Evolutionary conservation across 1,284 basidiomycete species (phyloP).

Genomic region (Malassezia dermatis): DNA sequence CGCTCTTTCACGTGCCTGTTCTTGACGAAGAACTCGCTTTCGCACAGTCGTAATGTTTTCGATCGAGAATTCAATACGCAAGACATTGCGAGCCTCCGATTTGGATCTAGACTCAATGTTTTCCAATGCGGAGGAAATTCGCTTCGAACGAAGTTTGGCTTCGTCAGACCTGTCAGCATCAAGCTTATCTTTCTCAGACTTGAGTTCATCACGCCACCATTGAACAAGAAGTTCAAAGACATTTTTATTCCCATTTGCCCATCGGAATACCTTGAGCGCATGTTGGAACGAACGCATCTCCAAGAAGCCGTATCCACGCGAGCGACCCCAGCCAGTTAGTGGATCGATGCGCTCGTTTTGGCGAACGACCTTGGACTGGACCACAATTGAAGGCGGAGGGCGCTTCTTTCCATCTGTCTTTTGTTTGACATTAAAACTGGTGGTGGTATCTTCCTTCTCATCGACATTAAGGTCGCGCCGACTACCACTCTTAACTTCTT

Average conservation of each 20-base stretch:
- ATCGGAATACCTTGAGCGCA: conserved; percentile 78
- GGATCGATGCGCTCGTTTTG: conserved; percentile 76
- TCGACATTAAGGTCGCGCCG: conserved; percentile 61
- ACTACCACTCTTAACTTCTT: conserved; percentile 61
- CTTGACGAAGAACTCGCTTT: conserved; percentile 30
- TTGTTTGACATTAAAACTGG: conserved; percentile 21
- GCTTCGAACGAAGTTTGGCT: conserved; percentile 24
- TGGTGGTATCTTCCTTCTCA: conserved; percentile 55
- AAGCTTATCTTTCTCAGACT: conserved; percentile 23
- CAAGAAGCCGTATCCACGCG: conserved; percentile 89
- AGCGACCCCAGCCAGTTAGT: conserved; percentile 71
- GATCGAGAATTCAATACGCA: conserved; percentile 44
- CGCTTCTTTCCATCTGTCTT: conserved; percentile 41
- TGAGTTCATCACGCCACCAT: conserved; percentile 40
- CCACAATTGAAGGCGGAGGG: conserved; percentile 56
- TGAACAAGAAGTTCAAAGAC: conserved; percentile 24
- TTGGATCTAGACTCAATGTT: conserved; percentile 27
- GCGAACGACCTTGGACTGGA: conserved; percentile 80
- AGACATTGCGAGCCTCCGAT: conserved; percentile 33
- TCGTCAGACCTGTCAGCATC: conserved; percentile 21
- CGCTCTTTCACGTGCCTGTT: conserved; percentile 25
- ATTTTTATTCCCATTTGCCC: conserved; percentile 73
- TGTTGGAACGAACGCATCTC: conserved; percentile 80
- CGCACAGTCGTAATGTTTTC: conserved; percentile 39
- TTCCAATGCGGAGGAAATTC: conserved; percentile 24